Base-by-base conservation (phyloP, 116 monocot species). In the Zostera marina region DNA sequence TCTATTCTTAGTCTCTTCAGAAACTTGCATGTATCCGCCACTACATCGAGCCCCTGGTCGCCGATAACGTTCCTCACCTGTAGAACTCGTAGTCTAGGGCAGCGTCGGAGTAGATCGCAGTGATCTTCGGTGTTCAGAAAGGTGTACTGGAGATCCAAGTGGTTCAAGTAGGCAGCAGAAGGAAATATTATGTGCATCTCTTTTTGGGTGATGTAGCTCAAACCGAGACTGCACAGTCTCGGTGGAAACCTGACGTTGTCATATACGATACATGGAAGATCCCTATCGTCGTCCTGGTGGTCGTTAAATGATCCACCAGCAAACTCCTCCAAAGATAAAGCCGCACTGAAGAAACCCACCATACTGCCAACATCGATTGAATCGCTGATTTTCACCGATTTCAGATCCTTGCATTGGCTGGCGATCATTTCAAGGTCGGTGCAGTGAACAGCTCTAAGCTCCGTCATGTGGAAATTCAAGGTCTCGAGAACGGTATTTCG, bases 11-110 rank as follows among this genome's bases (percentile, higher is more conserved):
- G 70, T 58, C 85, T 84, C 69, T 64, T 69, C 20, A 96, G 56
- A 54, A 48, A 82, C 72, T 65, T 85, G 9, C 93, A 94, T 9
- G 72, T 83, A 59, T 73, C 77, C 17, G 75, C 72, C 43, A 94
- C 75, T 24, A 88, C 80, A 69, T 88, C 79, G 16, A 94, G 56
- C n/a, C 93, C 93, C 11, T 81, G 65, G 51, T 94, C 93, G 8
- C 93, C 93, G 44, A 94, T 88, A 15, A 94, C 93, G 60, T 94
- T 69, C 62, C 84, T 78, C 13, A 79, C 88, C 93, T 87, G 88
- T 24, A 94, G 81, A 63, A 85, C 58, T 75, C 84, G 84, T 24
- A 94, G 46, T 71, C 75, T 88, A 14, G 88, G 84, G 54, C 94
- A 94, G n/a, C 68, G 79, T 26, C 79, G 84, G 59, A 94, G 82